Evolutionary conservation across 768 basidiomycete genomes (phyloP).

Genomic region (Guyanaporus albipodus): DNA sequence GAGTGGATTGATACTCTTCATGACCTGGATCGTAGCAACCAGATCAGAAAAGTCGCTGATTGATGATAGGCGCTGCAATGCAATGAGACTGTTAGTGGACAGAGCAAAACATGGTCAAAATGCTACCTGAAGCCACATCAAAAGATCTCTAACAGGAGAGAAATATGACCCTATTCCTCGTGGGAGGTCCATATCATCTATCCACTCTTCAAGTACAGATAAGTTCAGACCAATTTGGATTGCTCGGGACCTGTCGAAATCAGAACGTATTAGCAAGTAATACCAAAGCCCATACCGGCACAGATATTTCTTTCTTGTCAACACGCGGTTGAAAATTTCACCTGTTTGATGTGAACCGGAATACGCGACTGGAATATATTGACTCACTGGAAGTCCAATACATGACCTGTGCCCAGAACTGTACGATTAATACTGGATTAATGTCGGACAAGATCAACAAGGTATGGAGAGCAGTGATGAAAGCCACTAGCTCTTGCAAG

Average conservation of each 20-base stretch:
- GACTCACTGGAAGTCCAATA: constrained; percentile 92
- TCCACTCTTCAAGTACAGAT: constrained; percentile 86
- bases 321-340: constrained; percentile 79
- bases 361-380: constrained; percentile 4
- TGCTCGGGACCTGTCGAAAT: constrained; percentile 59
- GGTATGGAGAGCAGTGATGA: constrained; percentile 82
- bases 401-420: constrained; percentile 96
- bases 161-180: constrained; percentile 77
- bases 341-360: constrained; percentile 40
- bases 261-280: constrained; percentile 3
- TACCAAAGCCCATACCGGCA: constrained; percentile 57
- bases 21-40: constrained; percentile 83
- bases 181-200: constrained; percentile 75
- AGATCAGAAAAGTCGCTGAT: constrained; percentile 85
- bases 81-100: neutral
- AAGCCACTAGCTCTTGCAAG: constrained; percentile 60
- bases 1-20: constrained; percentile 85
- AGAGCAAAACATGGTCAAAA: neutral
- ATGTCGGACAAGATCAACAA: constrained; percentile 82
- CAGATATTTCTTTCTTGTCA: constrained; percentile 91
- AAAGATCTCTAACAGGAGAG: constrained; percentile 74
- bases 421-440: constrained; percentile 83
- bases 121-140: constrained; percentile 79
- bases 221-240: constrained; percentile 89
- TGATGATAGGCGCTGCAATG: constrained; percentile 71